Base-by-base conservation (phyloP, 1,139 yeast species). In the Kluyveromyces sp. region DNA sequence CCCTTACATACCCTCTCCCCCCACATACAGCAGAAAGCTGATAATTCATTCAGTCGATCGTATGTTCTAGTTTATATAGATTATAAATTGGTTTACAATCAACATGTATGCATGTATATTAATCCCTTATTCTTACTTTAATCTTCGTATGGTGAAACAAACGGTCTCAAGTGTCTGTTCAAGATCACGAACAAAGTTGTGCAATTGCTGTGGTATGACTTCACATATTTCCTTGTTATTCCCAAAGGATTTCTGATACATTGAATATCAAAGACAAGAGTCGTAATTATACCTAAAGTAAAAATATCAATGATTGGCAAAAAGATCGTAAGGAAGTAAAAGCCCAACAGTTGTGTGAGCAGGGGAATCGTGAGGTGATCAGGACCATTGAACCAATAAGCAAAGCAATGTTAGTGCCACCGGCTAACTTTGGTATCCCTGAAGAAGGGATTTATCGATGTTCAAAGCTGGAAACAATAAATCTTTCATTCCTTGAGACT, bases 401-500 rank as follows among this genome's bases (percentile, higher is more conserved):
- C 18, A 8, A 32, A 42, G 32, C 36, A n/a, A 82, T 83, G 92
- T 66, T 83, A 39, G 84, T 83, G 0, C 87, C 89, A 2, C 92
- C 94, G 3, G 85, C 82, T 37, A 81, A 80, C 61, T 83, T 80
- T 64, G 89, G 89, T 0, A 68, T 83, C 25, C 92, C 83, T 9
- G 92, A 83, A 58, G 77, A 77, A 29, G 89, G 89, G 0, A 67
- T 83, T 2, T 82, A 80, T 78, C 49, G 45, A 60, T 51, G 46
- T 39, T 46, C 47, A 6, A 47, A 47, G 44, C 41, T 50, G 8
- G 53, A 49, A 36, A 51, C 53, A n/a, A 43, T 51, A 12, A 77
- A 79, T 56, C 72, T 75, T 50, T 77, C 83, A n/a, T 81, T 80
- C 54, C 56, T 83, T 32, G 83, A 80, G 49, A 82, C 89, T 0